Percentiles rank a stretch among this genome's conserved stretches.
Conservation (phyloP, 108 stramenopile genomes). For the Poteriospumella lacustris region DNA sequence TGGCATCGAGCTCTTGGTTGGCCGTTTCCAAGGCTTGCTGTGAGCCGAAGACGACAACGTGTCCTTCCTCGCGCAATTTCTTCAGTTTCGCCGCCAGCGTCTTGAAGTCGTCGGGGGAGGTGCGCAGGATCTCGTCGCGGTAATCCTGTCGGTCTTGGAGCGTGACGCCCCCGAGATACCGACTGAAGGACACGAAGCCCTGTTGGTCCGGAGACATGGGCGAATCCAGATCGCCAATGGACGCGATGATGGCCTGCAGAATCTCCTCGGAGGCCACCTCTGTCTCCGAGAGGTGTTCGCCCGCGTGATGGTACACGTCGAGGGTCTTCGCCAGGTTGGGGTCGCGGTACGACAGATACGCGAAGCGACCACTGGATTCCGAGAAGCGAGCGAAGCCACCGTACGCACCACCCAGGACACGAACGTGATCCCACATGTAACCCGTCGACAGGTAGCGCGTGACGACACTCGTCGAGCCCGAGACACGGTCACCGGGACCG, state of each 20-base stretch:
- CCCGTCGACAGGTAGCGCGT: slow-evolving; percentile 74
- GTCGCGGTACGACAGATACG: slow-evolving; percentile 86
- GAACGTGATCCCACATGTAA: slow-evolving; percentile 85
- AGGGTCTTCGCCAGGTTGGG: slow-evolving; percentile 82
- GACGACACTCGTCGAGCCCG: slow-evolving; percentile 70
- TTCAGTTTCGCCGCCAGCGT: slow-evolving; percentile 74
- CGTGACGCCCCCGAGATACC: slow-evolving; percentile 74
- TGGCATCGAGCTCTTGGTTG: neutral
- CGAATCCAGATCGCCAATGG: slow-evolving; percentile 90
- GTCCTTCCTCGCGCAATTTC: slow-evolving; percentile 55
- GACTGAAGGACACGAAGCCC: slow-evolving; percentile 65
- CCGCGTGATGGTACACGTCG: slow-evolving; percentile 83
- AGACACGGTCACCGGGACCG: slow-evolving; percentile 69
- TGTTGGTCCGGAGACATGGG: slow-evolving; percentile 77
- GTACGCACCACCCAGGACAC: slow-evolving; percentile 93
- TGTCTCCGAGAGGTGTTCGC: slow-evolving; percentile 65
- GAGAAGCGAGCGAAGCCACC: slow-evolving; percentile 86
- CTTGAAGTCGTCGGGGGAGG: slow-evolving; percentile 75
- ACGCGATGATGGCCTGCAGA: slow-evolving; percentile 52
- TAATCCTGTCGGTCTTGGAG: slow-evolving; percentile 72
- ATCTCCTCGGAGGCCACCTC: slow-evolving; percentile 53
- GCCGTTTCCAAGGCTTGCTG: neutral
- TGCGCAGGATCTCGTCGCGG: slow-evolving; percentile 77
- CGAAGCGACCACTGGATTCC: slow-evolving; percentile 67
- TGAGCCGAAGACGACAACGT: slow-evolving; percentile 18